These are phyloP conservation scores for Cicer arietinum DNA, from an alignment of 306 rosid species.

Conservation along the genomic window DNA sequence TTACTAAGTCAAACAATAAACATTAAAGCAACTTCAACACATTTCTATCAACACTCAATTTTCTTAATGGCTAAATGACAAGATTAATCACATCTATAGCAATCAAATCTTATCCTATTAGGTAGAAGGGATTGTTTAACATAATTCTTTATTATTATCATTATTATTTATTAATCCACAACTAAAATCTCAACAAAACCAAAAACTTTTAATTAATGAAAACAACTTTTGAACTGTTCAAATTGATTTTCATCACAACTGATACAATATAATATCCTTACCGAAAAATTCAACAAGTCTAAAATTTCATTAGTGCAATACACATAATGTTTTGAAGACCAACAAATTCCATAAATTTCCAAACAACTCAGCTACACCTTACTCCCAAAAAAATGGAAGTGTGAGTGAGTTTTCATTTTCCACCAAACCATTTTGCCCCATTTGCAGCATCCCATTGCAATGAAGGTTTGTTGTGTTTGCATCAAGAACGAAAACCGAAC, in stretches of 20 bases:
- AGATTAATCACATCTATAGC: background rate
- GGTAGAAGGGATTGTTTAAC: background rate
- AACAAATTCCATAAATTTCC: slow-evolving; percentile 25
- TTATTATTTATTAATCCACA: background rate
- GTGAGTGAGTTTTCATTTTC: slow-evolving; percentile 56
- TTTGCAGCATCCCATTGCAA: slow-evolving; percentile 52
- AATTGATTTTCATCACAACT: slow-evolving; percentile 28
- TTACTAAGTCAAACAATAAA: slow-evolving; percentile 30
- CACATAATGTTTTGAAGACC: slow-evolving; percentile 37
- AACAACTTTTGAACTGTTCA: background rate
- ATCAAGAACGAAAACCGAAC: background rate
- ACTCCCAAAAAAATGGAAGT: slow-evolving; percentile 75
- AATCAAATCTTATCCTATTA: slow-evolving; percentile 19
- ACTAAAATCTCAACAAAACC: slow-evolving; percentile 15
- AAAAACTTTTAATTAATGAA: background rate
- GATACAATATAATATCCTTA: slow-evolving; percentile 22
- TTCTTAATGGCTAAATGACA: slow-evolving; percentile 15
- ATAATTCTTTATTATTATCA: background rate
- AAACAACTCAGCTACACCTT: slow-evolving; percentile 20
- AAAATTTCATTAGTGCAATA: slow-evolving; percentile 18
- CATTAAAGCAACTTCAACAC: background rate
- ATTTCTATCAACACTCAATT: slow-evolving; percentile 6
- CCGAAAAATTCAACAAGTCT: slow-evolving; percentile 41
- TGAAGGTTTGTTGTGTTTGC: slow-evolving; percentile 48
- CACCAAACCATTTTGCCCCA: slow-evolving; percentile 56